Evolutionary conservation across 257 asterid species (phyloP), one percentile per base, ranked within the genome.

Genomic region (Asclepias syriaca): DNA sequence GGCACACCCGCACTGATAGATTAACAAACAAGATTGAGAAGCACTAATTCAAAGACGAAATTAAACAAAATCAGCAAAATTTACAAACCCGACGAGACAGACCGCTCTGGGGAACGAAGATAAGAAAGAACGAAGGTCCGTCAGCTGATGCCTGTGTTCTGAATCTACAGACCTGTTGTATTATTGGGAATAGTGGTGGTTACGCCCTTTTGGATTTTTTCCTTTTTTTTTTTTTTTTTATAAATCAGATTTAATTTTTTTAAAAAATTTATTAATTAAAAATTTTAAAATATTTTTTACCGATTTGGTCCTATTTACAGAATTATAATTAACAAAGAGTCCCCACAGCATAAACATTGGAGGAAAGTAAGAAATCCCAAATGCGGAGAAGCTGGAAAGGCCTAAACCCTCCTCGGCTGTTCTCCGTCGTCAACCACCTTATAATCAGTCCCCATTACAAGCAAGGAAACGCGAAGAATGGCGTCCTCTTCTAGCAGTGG

Each of bases 401-500:
- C 72, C 61, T 68, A 68, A 68, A 68, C 55, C 61, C 72, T 54
- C 59, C 61, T 50, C 45, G 39, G 10, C 21, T 1, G 51, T 39
- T 13, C 72, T 27, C 72, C 61, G 32, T 29, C 61, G 59, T 13
- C 40, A 29, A 27, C 49, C 61, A 18, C 63, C 72, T 43, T 49
- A 15, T 8, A 2, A 0, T 8, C 11, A 4, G 0, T 19, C 15
- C 16, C 68, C 37, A 18, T 12, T 43, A 46, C 15, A 37, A 13
- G 18, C 9, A 39, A 46, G 54, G 61, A 34, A 59, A 65, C 49
- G 21, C 61, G 2, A 70, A 70, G 39, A 60, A 93, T 94, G 97
- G 89, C 99, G 76, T 83, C 96, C 34, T 85, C 99, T n/a, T 91
- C 98, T 32, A 91, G 98, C 93, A 94, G 99, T 70, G 97, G 97